Evolutionary conservation across 345 rosid species (phyloP).

Genomic region (Litchi chinensis): DNA sequence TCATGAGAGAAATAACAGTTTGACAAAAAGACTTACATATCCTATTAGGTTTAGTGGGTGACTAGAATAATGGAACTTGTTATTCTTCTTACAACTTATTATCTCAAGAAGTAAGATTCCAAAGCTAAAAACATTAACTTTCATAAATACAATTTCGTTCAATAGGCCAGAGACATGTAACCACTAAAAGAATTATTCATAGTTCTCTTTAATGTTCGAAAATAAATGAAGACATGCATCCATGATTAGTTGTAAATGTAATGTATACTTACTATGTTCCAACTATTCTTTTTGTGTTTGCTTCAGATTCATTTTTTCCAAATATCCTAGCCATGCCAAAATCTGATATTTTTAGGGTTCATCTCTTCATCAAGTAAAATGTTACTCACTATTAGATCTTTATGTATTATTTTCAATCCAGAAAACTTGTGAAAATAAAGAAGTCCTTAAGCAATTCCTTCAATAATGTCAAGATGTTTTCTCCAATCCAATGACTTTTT

Average conservation of each 20-base stretch:
- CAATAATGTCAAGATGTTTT: neutral
- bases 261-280: constrained; percentile 16
- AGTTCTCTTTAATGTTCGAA: neutral
- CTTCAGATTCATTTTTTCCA: neutral
- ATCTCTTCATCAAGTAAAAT: constrained; percentile 15
- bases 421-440: constrained; percentile 24
- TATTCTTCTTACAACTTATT: constrained; percentile 14
- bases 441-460: neutral
- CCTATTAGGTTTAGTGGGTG: constrained; percentile 14
- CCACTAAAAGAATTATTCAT: neutral
- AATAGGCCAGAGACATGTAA: constrained; percentile 15
- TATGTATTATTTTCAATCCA: constrained; percentile 11
- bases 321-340: constrained; percentile 10
- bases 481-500: neutral
- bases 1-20: neutral
- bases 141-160: neutral
- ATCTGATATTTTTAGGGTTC: constrained; percentile 21
- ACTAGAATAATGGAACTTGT: constrained; percentile 1
- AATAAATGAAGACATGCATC: neutral
- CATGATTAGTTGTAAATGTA: neutral
- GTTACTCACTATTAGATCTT: neutral
- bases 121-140: neutral
- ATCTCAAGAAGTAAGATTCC: constrained; percentile 18
- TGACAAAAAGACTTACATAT: constrained; percentile 12
- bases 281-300: constrained; percentile 12